These are phyloP conservation scores for Claviceps sp. DNA, from an alignment of 2,329 filamentous ascomycete genomes.

Conservation along the genomic window DNA sequence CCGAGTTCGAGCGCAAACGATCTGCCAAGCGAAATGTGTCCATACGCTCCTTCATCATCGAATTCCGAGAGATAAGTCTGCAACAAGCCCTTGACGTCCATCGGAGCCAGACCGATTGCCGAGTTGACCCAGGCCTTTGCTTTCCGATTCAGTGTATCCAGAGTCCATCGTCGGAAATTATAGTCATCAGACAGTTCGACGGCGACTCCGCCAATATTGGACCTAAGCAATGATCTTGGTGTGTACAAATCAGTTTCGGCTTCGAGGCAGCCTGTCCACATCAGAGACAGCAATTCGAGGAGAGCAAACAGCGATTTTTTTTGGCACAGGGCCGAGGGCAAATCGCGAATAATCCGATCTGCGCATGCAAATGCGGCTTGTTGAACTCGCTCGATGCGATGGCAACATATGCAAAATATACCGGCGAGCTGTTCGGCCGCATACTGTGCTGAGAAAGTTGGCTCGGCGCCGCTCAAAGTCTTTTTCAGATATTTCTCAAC, in stretches of 20 bases:
- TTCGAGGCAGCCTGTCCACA: constrained; percentile 93
- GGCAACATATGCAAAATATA: constrained; percentile 82
- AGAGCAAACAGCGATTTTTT: constrained; percentile 83
- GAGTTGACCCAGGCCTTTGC: constrained; percentile 70
- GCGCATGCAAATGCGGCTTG: constrained; percentile 73
- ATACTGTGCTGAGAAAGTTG: constrained; percentile 79
- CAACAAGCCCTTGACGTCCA: constrained; percentile 88
- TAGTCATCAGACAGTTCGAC: constrained; percentile 94
- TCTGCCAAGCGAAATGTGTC: constrained; percentile 79
- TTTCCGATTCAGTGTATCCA: constrained; percentile 63
- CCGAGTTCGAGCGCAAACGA: constrained; percentile 94
- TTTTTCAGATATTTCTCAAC: constrained; percentile 69
- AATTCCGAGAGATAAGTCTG: constrained; percentile 96
- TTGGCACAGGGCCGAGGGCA: constrained; percentile 84
- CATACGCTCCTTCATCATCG: constrained; percentile 80
- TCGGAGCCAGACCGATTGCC: constrained; percentile 71
- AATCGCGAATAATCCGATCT: constrained; percentile 69
- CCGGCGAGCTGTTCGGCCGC: constrained; percentile 76
- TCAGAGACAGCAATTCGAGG: constrained; percentile 78
- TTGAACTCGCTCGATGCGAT: constrained; percentile 84
- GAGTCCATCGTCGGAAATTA: constrained; percentile 61
- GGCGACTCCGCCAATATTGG: constrained; percentile 61
- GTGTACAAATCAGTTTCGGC: constrained; percentile 89
- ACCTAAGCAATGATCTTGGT: constrained; percentile 70
- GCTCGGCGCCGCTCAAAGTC: constrained; percentile 55